phyloP scores from a whole-genome alignment of 2,329 filamentous ascomycete genomes.

The Pezicula rhizophila region DNA sequence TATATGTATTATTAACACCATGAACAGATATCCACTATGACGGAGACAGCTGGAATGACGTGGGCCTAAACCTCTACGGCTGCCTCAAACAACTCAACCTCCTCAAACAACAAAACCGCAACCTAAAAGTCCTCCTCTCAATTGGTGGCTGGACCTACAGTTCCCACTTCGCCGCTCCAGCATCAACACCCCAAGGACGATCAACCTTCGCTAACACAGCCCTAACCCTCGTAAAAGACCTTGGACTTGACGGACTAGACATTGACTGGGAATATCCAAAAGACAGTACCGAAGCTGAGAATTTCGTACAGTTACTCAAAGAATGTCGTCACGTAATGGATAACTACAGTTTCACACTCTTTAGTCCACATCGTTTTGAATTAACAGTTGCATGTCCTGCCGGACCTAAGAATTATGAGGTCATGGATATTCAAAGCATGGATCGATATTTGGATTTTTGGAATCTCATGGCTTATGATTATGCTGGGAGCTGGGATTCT shows the following conservation, averaged over 20 bases:
- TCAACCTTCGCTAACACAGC: slow-evolving; percentile 66
- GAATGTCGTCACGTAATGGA: slow-evolving; percentile 53
- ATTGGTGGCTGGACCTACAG: slow-evolving; percentile 94
- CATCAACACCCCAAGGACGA: slow-evolving; percentile 64
- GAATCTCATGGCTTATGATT: slow-evolving; percentile 88
- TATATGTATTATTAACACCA: not conserved
- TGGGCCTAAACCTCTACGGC: slow-evolving; percentile 77
- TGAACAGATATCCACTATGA: slow-evolving; percentile 45
- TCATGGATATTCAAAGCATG: slow-evolving; percentile 58
- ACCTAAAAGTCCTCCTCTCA: slow-evolving; percentile 78
- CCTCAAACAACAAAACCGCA: slow-evolving; percentile 73
- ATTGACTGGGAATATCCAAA: slow-evolving; percentile 66
- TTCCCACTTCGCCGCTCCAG: slow-evolving; percentile 71
- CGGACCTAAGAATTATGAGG: slow-evolving; percentile 55
- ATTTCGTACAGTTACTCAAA: slow-evolving; percentile 54
- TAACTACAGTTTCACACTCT: slow-evolving; percentile 42
- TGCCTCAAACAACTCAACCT: slow-evolving; percentile 85
- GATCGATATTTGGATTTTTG: slow-evolving; percentile 64
- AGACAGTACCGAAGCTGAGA: slow-evolving; percentile 44
- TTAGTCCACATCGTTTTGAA: slow-evolving; percentile 45
- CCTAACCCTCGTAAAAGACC: slow-evolving; percentile 69
- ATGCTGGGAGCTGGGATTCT: slow-evolving; percentile 74
- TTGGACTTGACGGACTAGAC: slow-evolving; percentile 71
- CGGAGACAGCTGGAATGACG: slow-evolving; percentile 63
- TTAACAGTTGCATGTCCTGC: slow-evolving; percentile 60